phyloP scores from a whole-genome alignment of 306 rosid species.

The Casuarina equisetifolia region DNA sequence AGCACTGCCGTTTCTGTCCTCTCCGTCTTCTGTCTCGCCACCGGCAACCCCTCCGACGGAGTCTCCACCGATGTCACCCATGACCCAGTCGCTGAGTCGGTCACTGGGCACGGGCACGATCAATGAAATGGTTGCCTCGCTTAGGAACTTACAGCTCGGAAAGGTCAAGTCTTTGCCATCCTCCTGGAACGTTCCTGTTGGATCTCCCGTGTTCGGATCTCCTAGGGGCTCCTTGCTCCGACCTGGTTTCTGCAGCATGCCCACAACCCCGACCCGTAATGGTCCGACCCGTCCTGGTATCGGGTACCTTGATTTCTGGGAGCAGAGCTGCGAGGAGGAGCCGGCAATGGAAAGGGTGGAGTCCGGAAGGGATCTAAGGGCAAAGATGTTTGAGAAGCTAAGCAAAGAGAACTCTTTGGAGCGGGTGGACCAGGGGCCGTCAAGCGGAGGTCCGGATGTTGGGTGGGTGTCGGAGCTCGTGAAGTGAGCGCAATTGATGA shows the following conservation, averaged over 20 bases:
- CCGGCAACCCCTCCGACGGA: slow-evolving; percentile 49
- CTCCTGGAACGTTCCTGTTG: slow-evolving; percentile 44
- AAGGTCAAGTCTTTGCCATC: slow-evolving; percentile 65
- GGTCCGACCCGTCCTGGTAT: slow-evolving; percentile 41
- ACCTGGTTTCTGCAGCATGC: slow-evolving; percentile 75
- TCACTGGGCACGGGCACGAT: slow-evolving; percentile 59
- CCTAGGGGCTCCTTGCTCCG: slow-evolving; percentile 69
- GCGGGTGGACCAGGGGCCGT: slow-evolving; percentile 29
- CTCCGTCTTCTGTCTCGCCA: slow-evolving; percentile 57
- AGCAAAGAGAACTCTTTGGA: slow-evolving; percentile 72
- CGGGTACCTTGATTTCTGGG: slow-evolving; percentile 49
- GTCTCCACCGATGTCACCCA: slow-evolving; percentile 77
- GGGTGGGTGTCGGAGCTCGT: slow-evolving; percentile 85
- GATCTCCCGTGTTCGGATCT: slow-evolving; percentile 60
- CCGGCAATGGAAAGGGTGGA: slow-evolving; percentile 93
- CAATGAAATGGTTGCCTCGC: slow-evolving; percentile 59
- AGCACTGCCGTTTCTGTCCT: slow-evolving; percentile 40
- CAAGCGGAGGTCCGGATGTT: slow-evolving; percentile 60
- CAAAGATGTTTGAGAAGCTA: slow-evolving; percentile 75
- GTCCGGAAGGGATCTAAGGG: slow-evolving; percentile 76
- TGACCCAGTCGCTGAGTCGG: slow-evolving; percentile 50
- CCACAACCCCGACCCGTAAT: slow-evolving; percentile 63
- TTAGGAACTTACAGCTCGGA: slow-evolving; percentile 69
- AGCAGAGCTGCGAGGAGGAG: slow-evolving; percentile 59
- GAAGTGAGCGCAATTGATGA: slow-evolving; percentile 29